These are phyloP conservation scores for Eragrostis curvula DNA, from an alignment of 176 grass and related monocot genomes.

Conservation along the genomic window DNA sequence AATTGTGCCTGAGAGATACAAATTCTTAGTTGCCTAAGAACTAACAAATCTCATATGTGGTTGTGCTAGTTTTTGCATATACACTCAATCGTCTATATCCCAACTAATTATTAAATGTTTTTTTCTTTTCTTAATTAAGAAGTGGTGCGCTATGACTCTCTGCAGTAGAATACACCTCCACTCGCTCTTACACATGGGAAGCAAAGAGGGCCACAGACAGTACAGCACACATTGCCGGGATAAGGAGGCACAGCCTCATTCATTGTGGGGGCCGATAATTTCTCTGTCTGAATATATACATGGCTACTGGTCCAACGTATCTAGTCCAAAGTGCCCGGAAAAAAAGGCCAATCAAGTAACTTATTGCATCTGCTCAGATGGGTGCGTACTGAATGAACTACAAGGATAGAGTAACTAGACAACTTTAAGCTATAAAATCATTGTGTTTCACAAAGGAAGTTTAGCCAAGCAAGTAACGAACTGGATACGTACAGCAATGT, in stretches of 20 bases:
- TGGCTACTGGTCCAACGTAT: constrained; percentile 29
- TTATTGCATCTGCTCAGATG: not conserved
- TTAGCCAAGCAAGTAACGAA: constrained; percentile 10
- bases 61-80: not conserved
- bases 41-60: too few species aligned
- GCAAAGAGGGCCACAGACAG: not conserved
- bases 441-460: constrained; percentile 9
- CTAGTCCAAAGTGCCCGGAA: not conserved
- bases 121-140: not conserved
- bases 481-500: not conserved
- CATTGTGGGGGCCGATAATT: constrained; percentile 10
- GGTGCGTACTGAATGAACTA: not conserved
- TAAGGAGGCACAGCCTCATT: constrained; percentile 4
- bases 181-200: not conserved
- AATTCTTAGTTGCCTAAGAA: too few species aligned
- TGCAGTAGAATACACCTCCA: not conserved
- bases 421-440: not conserved
- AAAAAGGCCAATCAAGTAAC: not conserved
- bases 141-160: too few species aligned
- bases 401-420: not conserved
- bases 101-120: not conserved
- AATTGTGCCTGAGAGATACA: too few species aligned
- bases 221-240: constrained; percentile 18
- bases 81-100: not conserved
- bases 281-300: not conserved